A percentile compares a stretch with the other conserved stretches of the same genome.
Evolutionary conservation across 1,284 basidiomycete species (phyloP).

Genomic region (Waitea zeae): DNA sequence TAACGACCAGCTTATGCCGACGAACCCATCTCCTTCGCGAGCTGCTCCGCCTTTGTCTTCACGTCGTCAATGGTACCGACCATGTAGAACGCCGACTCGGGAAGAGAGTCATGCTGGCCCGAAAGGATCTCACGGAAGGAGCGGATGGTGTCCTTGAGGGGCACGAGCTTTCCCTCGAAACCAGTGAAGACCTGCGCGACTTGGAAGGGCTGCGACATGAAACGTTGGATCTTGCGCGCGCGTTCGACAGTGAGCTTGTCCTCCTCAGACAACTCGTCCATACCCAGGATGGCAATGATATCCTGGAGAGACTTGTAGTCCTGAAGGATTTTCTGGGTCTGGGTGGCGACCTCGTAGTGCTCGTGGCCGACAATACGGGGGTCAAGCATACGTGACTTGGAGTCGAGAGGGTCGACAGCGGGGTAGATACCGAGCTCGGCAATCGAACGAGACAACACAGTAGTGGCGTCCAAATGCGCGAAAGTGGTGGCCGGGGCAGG

Average conservation of each 20-base stretch:
- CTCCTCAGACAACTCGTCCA: slow-evolving; percentile 99
- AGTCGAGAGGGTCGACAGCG: slow-evolving; percentile 97
- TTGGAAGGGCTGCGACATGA: slow-evolving; percentile 99
- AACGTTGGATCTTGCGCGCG: slow-evolving; percentile 84
- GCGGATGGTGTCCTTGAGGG: slow-evolving; percentile 82
- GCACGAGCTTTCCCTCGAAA: slow-evolving; percentile 91
- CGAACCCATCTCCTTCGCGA: slow-evolving; percentile 81
- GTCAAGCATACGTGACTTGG: slow-evolving; percentile 99
- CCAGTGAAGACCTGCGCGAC: slow-evolving; percentile 99
- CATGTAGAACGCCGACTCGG: slow-evolving; percentile 94
- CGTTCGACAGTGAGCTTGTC: slow-evolving; percentile 95
- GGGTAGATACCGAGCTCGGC: slow-evolving; percentile 99
- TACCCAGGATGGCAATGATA: slow-evolving; percentile 94
- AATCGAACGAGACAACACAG: slow-evolving; percentile 96
- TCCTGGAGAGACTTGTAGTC: slow-evolving; percentile 99
- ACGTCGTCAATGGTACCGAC: slow-evolving; percentile 89
- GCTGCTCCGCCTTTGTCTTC: slow-evolving; percentile 90
- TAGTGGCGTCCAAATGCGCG: slow-evolving; percentile 99
- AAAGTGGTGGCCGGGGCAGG: slow-evolving; percentile 98
- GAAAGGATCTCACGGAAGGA: slow-evolving; percentile 95
- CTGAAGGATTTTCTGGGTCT: slow-evolving; percentile 97
- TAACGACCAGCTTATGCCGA: no score
- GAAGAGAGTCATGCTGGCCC: slow-evolving; percentile 76
- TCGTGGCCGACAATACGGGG: slow-evolving; percentile 88
- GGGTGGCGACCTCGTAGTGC: slow-evolving; percentile 92